Conservation (phyloP, 1,284 basidiomycete genomes). For the Sanghuangporus weigelae region DNA sequence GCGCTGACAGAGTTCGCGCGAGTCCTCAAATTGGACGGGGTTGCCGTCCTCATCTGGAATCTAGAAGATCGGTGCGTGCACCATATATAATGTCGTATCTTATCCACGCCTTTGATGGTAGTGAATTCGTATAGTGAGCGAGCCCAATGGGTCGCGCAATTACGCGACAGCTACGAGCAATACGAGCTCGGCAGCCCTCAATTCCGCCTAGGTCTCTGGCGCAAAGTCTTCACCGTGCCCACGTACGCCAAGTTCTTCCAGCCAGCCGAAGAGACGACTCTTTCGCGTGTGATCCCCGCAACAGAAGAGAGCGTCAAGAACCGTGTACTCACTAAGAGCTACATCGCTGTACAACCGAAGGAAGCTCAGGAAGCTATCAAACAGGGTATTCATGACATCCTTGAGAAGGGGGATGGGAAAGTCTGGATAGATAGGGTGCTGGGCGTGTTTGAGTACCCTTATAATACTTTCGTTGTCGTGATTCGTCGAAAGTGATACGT, state of each 20-base stretch:
- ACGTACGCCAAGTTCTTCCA: constrained; percentile 51
- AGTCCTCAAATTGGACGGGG: constrained; percentile 62
- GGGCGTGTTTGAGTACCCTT: constrained; percentile 50
- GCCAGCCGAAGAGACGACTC: constrained; percentile 43
- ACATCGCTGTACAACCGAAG: constrained; percentile 53
- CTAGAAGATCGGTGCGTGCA: constrained; percentile 61
- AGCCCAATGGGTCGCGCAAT: constrained; percentile 62
- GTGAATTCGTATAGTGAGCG: constrained; percentile 36
- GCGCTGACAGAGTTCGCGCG: constrained; percentile 65
- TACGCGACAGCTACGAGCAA: constrained; percentile 60
- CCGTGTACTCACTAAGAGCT: constrained; percentile 69
- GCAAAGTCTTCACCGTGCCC: constrained; percentile 50
- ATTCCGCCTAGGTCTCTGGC: constrained; percentile 68
- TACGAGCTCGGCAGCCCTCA: constrained; percentile 68
- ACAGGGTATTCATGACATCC: constrained; percentile 42
- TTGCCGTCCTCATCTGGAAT: constrained; percentile 73
- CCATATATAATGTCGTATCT: neutral
- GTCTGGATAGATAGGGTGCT: constrained; percentile 44
- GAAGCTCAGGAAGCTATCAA: constrained; percentile 48
- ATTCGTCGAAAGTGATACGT: constrained; percentile 31
- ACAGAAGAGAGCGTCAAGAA: constrained; percentile 50
- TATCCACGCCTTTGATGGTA: neutral
- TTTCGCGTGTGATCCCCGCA: constrained; percentile 38
- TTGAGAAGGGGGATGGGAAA: constrained; percentile 39
- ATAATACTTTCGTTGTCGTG: constrained; percentile 42